Conservation (phyloP, 2,329 filamentous ascomycete genomes). For the Lanzia echinophila region DNA sequence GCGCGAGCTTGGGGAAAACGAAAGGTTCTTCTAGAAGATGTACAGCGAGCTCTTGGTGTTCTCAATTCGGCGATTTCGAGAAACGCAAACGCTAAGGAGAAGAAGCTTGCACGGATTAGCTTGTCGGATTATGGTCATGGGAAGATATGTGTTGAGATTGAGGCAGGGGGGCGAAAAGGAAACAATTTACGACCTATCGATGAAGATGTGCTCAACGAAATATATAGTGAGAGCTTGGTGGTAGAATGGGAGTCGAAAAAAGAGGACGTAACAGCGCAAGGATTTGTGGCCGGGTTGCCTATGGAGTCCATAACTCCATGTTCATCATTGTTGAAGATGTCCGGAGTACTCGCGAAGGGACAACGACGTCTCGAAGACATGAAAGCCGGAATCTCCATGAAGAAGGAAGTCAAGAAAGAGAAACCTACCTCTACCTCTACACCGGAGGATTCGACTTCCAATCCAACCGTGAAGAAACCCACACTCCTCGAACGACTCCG, state of each 20-base stretch:
- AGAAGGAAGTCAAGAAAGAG: conserved; percentile 40
- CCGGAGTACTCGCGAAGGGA: conserved; percentile 56
- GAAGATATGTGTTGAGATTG: conserved; percentile 53
- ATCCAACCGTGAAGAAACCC: conserved; percentile 42
- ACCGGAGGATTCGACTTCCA: neutral
- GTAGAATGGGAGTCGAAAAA: conserved; percentile 35
- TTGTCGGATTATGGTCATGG: conserved; percentile 47
- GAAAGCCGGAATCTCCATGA: conserved; percentile 52
- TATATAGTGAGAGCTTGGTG: conserved; percentile 48
- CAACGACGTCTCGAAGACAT: conserved; percentile 63
- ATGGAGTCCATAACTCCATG: conserved; percentile 47
- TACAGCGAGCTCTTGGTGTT: conserved; percentile 61
- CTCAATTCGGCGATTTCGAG: conserved; percentile 34
- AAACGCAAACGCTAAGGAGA: conserved; percentile 34
- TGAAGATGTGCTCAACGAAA: conserved; percentile 45
- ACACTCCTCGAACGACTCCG: conserved; percentile 71
- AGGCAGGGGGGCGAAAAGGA: conserved; percentile 12
- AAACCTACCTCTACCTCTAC: conserved; percentile 25
- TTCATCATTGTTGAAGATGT: conserved; percentile 44
- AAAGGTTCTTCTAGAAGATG: conserved; percentile 56
- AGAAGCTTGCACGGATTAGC: conserved; percentile 30
- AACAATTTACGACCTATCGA: conserved; percentile 37
- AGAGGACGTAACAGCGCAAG: conserved; percentile 4
- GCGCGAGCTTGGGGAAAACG: conserved; percentile 68
- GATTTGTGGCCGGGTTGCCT: conserved; percentile 52